Base-by-base conservation (phyloP, 192 early-diverging fungal species). In the Podochytrium sp. region DNA sequence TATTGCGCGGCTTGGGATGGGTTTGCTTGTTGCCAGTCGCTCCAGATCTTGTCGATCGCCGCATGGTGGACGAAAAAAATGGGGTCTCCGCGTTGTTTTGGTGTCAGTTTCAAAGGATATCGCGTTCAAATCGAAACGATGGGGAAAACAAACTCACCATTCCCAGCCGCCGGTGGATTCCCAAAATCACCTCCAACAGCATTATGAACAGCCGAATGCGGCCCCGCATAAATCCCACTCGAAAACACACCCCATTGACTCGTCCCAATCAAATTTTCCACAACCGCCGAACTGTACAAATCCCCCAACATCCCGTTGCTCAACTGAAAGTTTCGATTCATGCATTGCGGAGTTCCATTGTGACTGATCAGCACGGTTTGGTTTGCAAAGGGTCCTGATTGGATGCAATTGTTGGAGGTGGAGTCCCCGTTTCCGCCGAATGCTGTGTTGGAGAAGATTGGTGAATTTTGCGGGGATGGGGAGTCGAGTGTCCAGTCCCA, bases 51-150 rank as follows among this genome's bases (percentile, higher is more conserved):
- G 80, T 91, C 90, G 41, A 89, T 78, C 82, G 83, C 83, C 53
- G 80, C 79, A 76, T 91, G 90, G 71, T 91, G 90, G 29, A 91
- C 67, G 65, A 81, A 89, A 76, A 91, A 91, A 73, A 86, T 76
- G 50, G 87, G 87, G 75, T 91, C 90, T 71, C 18, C 20, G 20
- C 18, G 0, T 18, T 10, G n/a, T 10, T 1, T 16, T 34, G 29
- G 57, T 1, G 10, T 14, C 32, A 18, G 32, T 68, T 68, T 25
- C n/a, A 47, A 38, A 10, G 37, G 43, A 47, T 12, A 47, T 47
- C 10, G 20, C 7, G 10, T 47, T 47, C 43, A 47, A 47, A n/a
- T n/a, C n/a, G n/a, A n/a, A n/a, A n/a, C n/a, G n/a, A n/a, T n/a
- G 29, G 30, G 55, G 12, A 57, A 1, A 10, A 57, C 12, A 29